phyloP scores from a whole-genome alignment of 331 rosid genomes.

The Malus hybrid region DNA sequence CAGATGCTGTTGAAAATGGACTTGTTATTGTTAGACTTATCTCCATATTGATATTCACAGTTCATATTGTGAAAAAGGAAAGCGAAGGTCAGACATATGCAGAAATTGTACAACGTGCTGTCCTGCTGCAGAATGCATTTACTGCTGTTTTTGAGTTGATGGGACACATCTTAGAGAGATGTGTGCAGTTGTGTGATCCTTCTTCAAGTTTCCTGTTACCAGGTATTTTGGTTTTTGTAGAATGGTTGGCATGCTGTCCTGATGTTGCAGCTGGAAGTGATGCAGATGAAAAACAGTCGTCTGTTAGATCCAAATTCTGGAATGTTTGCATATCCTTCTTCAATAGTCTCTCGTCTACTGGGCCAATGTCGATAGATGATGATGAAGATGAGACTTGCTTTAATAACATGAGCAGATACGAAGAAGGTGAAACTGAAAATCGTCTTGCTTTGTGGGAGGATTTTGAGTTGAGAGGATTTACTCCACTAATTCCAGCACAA shows the following conservation, averaged over 20 bases:
- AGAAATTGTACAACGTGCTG: conserved; percentile 92
- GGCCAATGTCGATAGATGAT: conserved; percentile 42
- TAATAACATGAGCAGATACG: conserved; percentile 75
- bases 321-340: conserved; percentile 50
- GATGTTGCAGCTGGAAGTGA: conserved; percentile 63
- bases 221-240: conserved; percentile 78
- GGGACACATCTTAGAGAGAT: conserved; percentile 70
- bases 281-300: conserved; percentile 54
- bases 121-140: conserved; percentile 78
- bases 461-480: conserved; percentile 83
- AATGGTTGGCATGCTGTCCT: conserved; percentile 90
- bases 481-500: conserved; percentile 93
- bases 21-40: conserved; percentile 63
- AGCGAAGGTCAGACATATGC: conserved; percentile 89
- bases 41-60: conserved; percentile 67
- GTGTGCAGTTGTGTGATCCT: conserved; percentile 61
- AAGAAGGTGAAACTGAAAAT: conserved; percentile 88
- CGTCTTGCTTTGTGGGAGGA: conserved; percentile 94
- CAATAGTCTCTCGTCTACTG: conserved; percentile 62
- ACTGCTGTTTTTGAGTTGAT: conserved; percentile 76
- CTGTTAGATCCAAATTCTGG: conserved; percentile 79
- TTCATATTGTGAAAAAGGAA: conserved; percentile 69
- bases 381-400: conserved; percentile 82
- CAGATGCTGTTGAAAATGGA: conserved; percentile 59
- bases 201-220: conserved; percentile 73